These are phyloP conservation scores for Hemileia vastatrix DNA, from an alignment of 1,284 basidiomycete species.

Conservation along the genomic window DNA sequence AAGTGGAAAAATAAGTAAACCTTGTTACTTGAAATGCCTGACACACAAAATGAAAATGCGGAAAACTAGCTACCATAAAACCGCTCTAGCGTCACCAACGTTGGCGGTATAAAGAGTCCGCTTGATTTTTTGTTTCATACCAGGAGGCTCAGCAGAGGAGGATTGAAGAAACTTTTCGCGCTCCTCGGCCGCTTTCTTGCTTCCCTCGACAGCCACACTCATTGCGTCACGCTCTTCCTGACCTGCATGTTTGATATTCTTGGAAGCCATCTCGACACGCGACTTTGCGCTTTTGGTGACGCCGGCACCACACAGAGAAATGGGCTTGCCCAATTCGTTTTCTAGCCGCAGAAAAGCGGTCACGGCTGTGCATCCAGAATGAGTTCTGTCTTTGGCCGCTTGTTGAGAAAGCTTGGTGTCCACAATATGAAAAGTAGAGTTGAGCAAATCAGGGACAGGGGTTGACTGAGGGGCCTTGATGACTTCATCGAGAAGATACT, in stretches of 20 bases:
- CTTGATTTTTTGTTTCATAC: conserved; percentile 49
- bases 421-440: conserved; percentile 84
- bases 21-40: no score
- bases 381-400: conserved; percentile 76
- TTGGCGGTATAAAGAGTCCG: conserved; percentile 92
- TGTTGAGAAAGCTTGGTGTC: conserved; percentile 71
- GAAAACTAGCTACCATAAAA: conserved; percentile 68
- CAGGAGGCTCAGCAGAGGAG: not conserved
- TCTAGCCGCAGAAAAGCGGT: conserved; percentile 96
- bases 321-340: conserved; percentile 50
- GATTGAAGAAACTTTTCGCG: conserved; percentile 10
- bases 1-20: no score
- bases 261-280: no score
- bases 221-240: conserved; percentile 11
- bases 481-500: conserved; percentile 55
- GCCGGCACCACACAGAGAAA: conserved; percentile 37
- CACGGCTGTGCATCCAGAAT: conserved; percentile 94
- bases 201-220: conserved; percentile 18
- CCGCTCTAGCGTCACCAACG: conserved; percentile 83
- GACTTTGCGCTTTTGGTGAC: conserved; percentile 7
- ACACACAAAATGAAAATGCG: no score
- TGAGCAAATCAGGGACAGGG: conserved; percentile 78
- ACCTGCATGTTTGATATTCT: conserved; percentile 5
- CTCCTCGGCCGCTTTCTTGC: conserved; percentile 34
- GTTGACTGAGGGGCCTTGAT: conserved; percentile 40